Evolutionary conservation across 2,329 filamentous ascomycete species (phyloP), one percentile per base, ranked within the genome.

Genomic region (Exophiala sp.): DNA sequence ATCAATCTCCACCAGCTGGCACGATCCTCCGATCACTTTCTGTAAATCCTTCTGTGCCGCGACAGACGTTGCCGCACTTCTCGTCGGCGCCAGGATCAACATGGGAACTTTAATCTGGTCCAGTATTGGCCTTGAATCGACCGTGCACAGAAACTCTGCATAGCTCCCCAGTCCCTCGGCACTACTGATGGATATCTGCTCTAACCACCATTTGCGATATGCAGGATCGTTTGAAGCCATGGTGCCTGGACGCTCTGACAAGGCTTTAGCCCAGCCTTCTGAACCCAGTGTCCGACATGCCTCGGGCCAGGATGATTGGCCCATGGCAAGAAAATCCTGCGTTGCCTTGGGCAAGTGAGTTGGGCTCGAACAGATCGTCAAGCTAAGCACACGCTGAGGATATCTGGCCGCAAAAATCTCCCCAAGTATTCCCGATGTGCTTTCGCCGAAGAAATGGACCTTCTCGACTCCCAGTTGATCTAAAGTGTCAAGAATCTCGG

Each of bases 401-500:
- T 57, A 39, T 34, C 39, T 47, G 14, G 50, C 45, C 1, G 54
- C 54, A 8, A 57, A 41, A 5, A 53, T 53, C 50, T 57, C 54
- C 10, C 54, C 54, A 12, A 57, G 24, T 39, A 57, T 57, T 3
- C 54, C 54, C n/a, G 36, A 44, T 3, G 54, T 57, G 21, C 39
- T 46, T 33, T 57, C 54, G n/a, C 54, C 50, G 33, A 57, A 50
- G 42, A 57, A 57, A 34, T 53, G 54, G 2, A 57, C 50, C 20
- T 53, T 57, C 4, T 52, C 33, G 16, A 57, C 42, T 12, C 24
- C 32, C 6, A 57, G 54, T 35, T 57, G 54, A 24, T 57, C 54
- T 3, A 57, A 32, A 3, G 41, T 50, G 39, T 57, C 54, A 41
- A 57, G 42, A 18, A 57, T 57, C 16, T 57, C 54, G 3, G n/a